Evolutionary conservation across 345 rosid genomes (phyloP).

Genomic region (Corchorus olitorius): DNA sequence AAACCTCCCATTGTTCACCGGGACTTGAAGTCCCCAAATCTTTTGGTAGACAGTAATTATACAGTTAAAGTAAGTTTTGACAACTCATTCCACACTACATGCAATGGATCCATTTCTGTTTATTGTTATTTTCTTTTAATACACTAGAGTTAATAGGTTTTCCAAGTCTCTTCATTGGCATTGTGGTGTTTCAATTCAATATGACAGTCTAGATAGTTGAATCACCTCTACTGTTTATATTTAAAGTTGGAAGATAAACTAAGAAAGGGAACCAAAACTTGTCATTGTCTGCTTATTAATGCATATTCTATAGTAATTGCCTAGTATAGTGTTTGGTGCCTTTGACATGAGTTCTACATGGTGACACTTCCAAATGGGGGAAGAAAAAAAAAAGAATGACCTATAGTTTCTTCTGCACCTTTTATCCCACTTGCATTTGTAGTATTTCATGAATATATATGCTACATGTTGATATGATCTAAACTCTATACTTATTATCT

Average conservation of each 20-base stretch:
- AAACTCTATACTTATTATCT: background rate
- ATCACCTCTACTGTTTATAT: background rate
- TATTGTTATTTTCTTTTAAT: background rate
- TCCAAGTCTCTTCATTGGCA: background rate
- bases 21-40: constrained; percentile 61
- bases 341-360: background rate
- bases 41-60: constrained; percentile 48
- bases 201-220: constrained; percentile 2
- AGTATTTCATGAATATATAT: background rate
- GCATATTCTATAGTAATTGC: background rate
- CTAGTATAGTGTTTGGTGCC: background rate
- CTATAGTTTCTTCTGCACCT: background rate
- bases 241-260: background rate
- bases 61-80: constrained; percentile 53
- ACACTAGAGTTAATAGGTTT: background rate
- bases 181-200: background rate
- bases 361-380: background rate
- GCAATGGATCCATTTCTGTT: background rate
- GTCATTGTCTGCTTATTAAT: background rate
- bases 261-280: background rate
- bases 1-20: constrained; percentile 63
- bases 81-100: constrained; percentile 13
- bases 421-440: background rate
- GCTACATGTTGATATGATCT: background rate
- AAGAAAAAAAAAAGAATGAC: background rate